These are phyloP conservation scores for Thalassiosira hispida DNA, from an alignment of 352 stramenopile species.

Conservation along the genomic window DNA sequence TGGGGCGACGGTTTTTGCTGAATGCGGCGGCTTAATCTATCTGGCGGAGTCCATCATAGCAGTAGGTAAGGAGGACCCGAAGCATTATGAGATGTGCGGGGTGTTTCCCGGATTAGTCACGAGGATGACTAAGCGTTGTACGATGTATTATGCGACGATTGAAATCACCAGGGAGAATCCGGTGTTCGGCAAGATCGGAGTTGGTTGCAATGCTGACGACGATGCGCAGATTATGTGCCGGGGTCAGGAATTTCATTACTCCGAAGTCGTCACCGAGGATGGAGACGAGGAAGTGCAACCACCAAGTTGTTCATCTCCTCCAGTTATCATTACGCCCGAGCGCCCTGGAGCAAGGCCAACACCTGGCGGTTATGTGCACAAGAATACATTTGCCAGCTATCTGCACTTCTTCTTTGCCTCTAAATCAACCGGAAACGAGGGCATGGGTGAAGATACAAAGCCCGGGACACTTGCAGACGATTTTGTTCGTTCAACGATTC, in stretches of 20 bases:
- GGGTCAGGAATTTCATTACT: background rate
- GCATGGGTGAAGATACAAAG: background rate
- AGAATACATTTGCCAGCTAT: background rate
- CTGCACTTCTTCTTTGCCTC: background rate
- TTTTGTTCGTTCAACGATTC: background rate
- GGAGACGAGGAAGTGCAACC: background rate
- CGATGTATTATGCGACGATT: background rate
- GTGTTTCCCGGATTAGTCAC: conserved; percentile 24
- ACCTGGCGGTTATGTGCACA: background rate
- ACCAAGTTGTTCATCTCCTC: background rate
- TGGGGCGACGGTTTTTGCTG: conserved; percentile 38
- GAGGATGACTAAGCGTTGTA: conserved; percentile 6
- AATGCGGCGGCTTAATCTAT: conserved; percentile 59
- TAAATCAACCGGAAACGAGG: background rate
- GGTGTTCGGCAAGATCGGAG: too few species aligned
- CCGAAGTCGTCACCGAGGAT: background rate
- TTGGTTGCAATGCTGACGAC: too few species aligned
- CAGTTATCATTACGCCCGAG: background rate
- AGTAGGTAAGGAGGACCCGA: background rate
- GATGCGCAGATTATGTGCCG: too few species aligned
- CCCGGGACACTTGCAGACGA: background rate
- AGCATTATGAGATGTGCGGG: conserved; percentile 14
- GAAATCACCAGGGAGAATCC: background rate
- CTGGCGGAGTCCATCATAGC: conserved; percentile 12
- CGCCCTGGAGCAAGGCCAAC: background rate